Conservation (phyloP, 2,329 filamentous ascomycete genomes). For the Cryphonectria japonica region DNA sequence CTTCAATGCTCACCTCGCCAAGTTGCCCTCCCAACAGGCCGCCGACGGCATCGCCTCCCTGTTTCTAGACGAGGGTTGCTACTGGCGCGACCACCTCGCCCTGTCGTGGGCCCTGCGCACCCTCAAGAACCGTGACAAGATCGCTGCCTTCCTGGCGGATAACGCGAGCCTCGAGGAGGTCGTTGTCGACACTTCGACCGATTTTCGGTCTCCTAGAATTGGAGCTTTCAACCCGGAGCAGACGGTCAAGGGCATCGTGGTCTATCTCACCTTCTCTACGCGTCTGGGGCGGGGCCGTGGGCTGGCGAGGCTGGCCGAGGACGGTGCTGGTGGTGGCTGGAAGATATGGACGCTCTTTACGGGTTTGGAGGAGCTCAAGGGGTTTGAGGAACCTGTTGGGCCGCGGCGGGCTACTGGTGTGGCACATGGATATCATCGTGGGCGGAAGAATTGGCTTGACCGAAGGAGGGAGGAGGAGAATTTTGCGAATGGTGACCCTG, state of each 20-base stretch:
- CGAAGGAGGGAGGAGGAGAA: conserved; percentile 50
- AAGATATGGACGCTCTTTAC: conserved; percentile 69
- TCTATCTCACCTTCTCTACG: conserved; percentile 60
- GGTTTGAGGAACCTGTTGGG: conserved; percentile 54
- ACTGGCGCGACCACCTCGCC: conserved; percentile 63
- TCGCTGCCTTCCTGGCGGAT: conserved; percentile 44
- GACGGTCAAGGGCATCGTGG: conserved; percentile 56
- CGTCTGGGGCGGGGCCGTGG: conserved; percentile 59
- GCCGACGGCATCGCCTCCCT: conserved; percentile 34
- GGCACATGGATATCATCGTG: conserved; percentile 55
- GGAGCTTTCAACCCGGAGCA: conserved; percentile 53
- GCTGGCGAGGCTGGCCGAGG: conserved; percentile 54
- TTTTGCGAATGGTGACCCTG: conserved; percentile 52
- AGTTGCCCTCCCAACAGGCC: conserved; percentile 36
- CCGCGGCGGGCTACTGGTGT: conserved; percentile 57
- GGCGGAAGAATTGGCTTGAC: conserved; percentile 63
- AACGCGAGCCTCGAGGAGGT: conserved; percentile 49
- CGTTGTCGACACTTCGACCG: conserved; percentile 49
- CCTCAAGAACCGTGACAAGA: conserved; percentile 46
- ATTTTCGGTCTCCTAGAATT: conserved; percentile 48
- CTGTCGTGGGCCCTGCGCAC: conserved; percentile 61
- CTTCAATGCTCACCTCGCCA: conserved; percentile 47
- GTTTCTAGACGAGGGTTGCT: conserved; percentile 51
- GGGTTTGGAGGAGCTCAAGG: conserved; percentile 56
- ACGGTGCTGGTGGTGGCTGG: conserved; percentile 48